A percentile compares a stretch with the other conserved stretches of the same genome.
Conservation (phyloP, 2,329 filamentous ascomycete species). For the Cadophora luteo-olivacea region DNA sequence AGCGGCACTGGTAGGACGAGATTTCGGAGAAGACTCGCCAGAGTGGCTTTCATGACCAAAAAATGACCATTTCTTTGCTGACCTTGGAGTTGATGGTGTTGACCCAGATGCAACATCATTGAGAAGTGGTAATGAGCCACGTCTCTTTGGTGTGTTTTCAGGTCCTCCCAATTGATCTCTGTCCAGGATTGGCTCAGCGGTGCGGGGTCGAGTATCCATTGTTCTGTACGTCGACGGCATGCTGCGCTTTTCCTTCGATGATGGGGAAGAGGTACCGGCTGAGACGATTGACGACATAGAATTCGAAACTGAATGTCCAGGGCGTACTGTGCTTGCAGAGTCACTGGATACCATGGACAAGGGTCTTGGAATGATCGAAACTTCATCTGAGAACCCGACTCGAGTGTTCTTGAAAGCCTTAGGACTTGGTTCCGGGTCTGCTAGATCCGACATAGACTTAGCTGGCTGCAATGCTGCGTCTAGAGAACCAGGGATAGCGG, state of each 20-base stretch:
- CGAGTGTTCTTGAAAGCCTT: constrained; percentile 58
- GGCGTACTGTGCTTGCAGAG: constrained; percentile 73
- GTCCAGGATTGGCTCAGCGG: constrained; percentile 72
- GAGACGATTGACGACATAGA: constrained; percentile 83
- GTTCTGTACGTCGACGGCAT: constrained; percentile 48
- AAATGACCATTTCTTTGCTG: constrained; percentile 46
- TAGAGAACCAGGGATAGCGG: constrained; percentile 33
- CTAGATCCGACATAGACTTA: constrained; percentile 22
- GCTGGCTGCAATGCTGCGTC: constrained; percentile 35
- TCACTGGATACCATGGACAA: constrained; percentile 85
- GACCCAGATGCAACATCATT: constrained; percentile 42
- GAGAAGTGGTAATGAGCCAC: constrained; percentile 66
- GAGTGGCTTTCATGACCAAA: constrained; percentile 41
- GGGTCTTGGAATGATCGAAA: constrained; percentile 84
- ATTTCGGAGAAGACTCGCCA: constrained; percentile 54
- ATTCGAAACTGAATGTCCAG: constrained; percentile 75
- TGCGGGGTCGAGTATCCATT: constrained; percentile 67
- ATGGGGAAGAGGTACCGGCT: constrained; percentile 54
- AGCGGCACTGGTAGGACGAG: constrained; percentile 51
- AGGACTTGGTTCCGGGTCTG: constrained; percentile 26
- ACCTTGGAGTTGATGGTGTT: constrained; percentile 45
- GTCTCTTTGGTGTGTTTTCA: constrained; percentile 48
- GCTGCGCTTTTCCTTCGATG: constrained; percentile 51
- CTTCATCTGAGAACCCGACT: constrained; percentile 83
- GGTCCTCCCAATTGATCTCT: constrained; percentile 47